Evolutionary conservation across 306 rosid genomes (phyloP).

Genomic region (Ormosia emarginata): DNA sequence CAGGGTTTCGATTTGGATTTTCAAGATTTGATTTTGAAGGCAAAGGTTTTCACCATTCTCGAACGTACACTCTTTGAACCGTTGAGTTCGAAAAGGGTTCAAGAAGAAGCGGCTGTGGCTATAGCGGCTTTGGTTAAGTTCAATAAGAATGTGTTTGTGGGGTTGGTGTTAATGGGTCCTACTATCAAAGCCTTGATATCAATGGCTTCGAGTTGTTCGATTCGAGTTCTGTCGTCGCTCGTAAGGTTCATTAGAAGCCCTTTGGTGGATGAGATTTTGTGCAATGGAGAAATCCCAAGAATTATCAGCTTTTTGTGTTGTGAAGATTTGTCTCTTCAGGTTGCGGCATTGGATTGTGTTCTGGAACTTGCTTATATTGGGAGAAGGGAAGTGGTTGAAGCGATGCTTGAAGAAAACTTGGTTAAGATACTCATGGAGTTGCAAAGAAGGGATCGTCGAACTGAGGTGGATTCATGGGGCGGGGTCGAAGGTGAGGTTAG

Average conservation of each 20-base stretch:
- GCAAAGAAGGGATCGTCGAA: constrained; percentile 35
- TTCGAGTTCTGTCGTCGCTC: constrained; percentile 40
- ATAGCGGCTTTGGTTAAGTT: constrained; percentile 48
- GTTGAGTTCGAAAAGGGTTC: constrained; percentile 30
- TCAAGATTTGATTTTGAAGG: constrained; percentile 41
- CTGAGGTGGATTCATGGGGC: too few relatives aligned
- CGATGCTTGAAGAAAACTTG: constrained; percentile 40
- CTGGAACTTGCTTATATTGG: constrained; percentile 51
- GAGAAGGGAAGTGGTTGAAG: constrained; percentile 55
- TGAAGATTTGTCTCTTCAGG: constrained; percentile 14
- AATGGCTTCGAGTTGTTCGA: constrained; percentile 36
- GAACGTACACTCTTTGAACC: constrained; percentile 33
- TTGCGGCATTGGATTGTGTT: constrained; percentile 50
- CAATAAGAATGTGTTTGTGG: constrained; percentile 68
- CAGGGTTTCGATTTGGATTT: constrained; percentile 45
- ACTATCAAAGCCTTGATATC: constrained; percentile 33
- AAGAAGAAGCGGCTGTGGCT: constrained; percentile 44
- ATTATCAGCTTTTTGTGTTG: constrained; percentile 33
- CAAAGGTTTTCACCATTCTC: constrained; percentile 39
- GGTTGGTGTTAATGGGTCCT: constrained; percentile 72
- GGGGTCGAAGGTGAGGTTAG: too few relatives aligned
- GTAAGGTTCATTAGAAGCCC: constrained; percentile 44
- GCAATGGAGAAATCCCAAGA: constrained; percentile 33
- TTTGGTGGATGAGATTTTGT: constrained; percentile 52
- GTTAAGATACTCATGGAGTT: constrained; percentile 46